Evolutionary conservation across 129 eudicot genomes (phyloP).

Genomic region (Scalesia atractyloides): DNA sequence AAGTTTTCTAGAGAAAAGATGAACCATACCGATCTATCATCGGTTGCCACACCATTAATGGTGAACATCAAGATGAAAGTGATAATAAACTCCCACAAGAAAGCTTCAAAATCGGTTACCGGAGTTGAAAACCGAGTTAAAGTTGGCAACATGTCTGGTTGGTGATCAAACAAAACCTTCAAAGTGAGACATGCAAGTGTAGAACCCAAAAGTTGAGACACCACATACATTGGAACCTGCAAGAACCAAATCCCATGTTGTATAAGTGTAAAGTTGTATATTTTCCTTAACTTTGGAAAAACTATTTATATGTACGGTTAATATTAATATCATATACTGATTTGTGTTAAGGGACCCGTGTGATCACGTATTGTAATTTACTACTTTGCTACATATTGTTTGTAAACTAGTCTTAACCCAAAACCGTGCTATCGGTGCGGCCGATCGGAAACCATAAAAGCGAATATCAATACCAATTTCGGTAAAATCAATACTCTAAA

Average conservation of each 20-base stretch:
- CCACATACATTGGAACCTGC: slow-evolving; percentile 66
- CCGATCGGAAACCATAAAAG: no score
- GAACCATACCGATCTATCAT: slow-evolving; percentile 56
- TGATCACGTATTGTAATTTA: no score
- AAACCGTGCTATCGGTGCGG: no score
- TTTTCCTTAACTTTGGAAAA: no score
- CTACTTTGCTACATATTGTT: no score
- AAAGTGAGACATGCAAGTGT: slow-evolving; percentile 63
- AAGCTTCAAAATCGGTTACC: slow-evolving; percentile 52
- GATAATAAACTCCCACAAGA: slow-evolving; percentile 65
- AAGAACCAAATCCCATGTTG: slow-evolving; percentile 12
- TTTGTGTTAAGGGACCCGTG: no score
- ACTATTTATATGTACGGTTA: no score
- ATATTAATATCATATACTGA: no score
- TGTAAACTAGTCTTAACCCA: no score
- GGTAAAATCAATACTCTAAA: no score
- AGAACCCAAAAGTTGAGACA: slow-evolving; percentile 58
- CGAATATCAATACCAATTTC: no score
- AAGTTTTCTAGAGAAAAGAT: neutral
- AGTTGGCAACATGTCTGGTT: slow-evolving; percentile 45
- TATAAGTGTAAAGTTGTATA: no score
- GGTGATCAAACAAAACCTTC: slow-evolving; percentile 49
- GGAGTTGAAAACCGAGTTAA: slow-evolving; percentile 50
- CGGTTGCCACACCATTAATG: slow-evolving; percentile 65
- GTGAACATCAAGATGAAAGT: slow-evolving; percentile 58